These are phyloP conservation scores for Gossypium anomalum DNA, from an alignment of 345 rosid species.

Conservation along the genomic window DNA sequence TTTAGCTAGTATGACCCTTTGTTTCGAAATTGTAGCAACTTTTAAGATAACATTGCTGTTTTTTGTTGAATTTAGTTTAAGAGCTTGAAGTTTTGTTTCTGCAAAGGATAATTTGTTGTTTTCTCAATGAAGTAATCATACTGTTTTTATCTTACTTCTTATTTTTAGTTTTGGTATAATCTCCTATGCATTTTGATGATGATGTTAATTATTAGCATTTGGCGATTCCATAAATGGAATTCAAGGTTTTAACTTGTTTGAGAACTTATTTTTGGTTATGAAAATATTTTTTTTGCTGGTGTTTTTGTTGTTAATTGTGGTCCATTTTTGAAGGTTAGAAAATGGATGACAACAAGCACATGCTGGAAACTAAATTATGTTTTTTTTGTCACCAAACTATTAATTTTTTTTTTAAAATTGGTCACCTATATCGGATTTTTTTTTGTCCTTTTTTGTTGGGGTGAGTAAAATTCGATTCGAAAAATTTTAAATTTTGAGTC, in stretches of 20 bases:
- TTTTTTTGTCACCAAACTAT: too few relatives aligned
- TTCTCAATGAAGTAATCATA: not conserved
- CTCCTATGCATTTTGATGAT: not conserved
- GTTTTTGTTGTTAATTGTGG: not conserved
- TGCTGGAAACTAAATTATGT: not conserved
- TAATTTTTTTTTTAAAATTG: too few relatives aligned
- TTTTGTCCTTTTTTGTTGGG: accelerated
- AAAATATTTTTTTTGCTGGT: too few relatives aligned
- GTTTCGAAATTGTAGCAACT: not conserved
- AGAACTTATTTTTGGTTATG: too few relatives aligned
- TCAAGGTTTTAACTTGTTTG: too few relatives aligned
- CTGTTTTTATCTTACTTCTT: too few relatives aligned
- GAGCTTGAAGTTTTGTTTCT: not conserved
- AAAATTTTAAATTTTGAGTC: too few relatives aligned
- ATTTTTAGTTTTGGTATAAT: not conserved
- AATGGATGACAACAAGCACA: not conserved
- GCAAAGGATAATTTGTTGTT: not conserved
- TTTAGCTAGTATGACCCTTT: not conserved
- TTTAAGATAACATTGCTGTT: not conserved
- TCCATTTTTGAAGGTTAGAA: not conserved
- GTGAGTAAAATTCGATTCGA: too few relatives aligned
- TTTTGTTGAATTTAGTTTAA: not conserved
- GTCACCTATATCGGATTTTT: too few relatives aligned
- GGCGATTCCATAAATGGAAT: too few relatives aligned
- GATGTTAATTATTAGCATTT: too few relatives aligned